Conservation (phyloP, 73 alveolate genomes). For the Paramecium bursaria region DNA sequence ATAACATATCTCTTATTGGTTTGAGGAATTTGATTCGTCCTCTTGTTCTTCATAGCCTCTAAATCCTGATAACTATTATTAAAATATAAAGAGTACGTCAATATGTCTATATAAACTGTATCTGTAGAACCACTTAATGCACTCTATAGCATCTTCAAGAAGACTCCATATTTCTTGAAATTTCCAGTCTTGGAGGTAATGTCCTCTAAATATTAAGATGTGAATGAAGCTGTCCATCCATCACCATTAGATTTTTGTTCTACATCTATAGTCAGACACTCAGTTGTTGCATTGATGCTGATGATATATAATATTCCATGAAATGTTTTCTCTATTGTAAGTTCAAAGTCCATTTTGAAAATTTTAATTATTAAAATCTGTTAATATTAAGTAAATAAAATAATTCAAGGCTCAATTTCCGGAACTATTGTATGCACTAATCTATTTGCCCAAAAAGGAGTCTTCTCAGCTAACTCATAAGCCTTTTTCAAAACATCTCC, state of each 20-base stretch:
- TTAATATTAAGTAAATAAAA: no score
- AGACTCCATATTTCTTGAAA: constrained; percentile 72
- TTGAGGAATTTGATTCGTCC: constrained; percentile 12
- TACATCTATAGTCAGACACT: background rate
- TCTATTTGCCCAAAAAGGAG: background rate
- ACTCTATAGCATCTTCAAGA: constrained; percentile 74
- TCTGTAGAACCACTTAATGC: constrained; percentile 72
- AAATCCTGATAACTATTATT: constrained; percentile 78
- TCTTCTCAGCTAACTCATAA: background rate
- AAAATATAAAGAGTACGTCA: no score
- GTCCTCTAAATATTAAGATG: constrained; percentile 74
- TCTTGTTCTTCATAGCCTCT: constrained; percentile 71
- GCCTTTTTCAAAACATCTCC: background rate
- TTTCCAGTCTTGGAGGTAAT: constrained; percentile 78
- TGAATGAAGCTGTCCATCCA: constrained; percentile 48
- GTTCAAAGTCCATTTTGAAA: no score
- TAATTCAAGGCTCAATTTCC: background rate
- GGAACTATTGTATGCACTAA: background rate
- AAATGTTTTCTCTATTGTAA: background rate
- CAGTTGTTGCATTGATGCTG: constrained; percentile 9
- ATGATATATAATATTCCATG: constrained; percentile 9
- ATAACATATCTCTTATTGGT: constrained; percentile 73
- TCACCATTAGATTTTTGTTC: constrained; percentile 32
- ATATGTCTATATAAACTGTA: constrained; percentile 74
- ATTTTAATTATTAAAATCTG: no score